Base-by-base conservation (phyloP, 495 filamentous ascomycete genomes). In the Annulohypoxylon stygium region DNA sequence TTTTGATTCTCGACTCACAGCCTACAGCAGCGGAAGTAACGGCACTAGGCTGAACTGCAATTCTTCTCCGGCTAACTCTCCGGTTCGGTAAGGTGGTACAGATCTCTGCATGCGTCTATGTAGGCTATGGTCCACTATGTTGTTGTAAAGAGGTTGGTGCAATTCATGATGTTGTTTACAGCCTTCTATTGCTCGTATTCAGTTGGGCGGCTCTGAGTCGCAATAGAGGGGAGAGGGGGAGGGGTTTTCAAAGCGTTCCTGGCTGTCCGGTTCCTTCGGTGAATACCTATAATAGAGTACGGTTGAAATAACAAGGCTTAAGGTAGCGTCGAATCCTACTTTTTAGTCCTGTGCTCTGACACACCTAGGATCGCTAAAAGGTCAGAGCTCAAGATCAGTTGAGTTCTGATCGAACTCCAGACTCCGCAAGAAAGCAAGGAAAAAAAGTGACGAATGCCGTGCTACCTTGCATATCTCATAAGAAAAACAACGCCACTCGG, bases 61-160 rank as follows among this genome's bases (percentile, higher is more conserved):
- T 14, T 55, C n/a, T 66, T 33, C 37, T 58, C 61, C 65, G 66
- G 71, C 23, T 36, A 18, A 14, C 48, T 37, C 53, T 66, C 71
- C 66, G 61, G 33, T 61, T 74, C 50, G 18, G 71, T 74, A 69
- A 69, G 66, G 71, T 74, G 66, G 62, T 66, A 74, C 71, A 59
- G 45, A 53, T 65, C 26, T 45, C 39, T 47, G 66, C 71, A 69
- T 62, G 64, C 48, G 41, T 66, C 61, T 23, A 74, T 69, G 70
- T 63, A 68, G 69, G 55, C 50, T 3, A 41, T 45, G 34, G 12
- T 65, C 26, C 45, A 53, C 25, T 69, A 37, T 25, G 51, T 65
- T 30, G 25, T 41, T 53, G 18, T 34, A 26, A 57, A 33, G 53
- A 60, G 53, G 59, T 43, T 63, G 51, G 62, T 33, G n/a, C 43